Percentiles rank a stretch among this genome's conserved stretches.
Evolutionary conservation across 495 filamentous ascomycete species (phyloP).

Genomic region (Delitschia confertaspora): DNA sequence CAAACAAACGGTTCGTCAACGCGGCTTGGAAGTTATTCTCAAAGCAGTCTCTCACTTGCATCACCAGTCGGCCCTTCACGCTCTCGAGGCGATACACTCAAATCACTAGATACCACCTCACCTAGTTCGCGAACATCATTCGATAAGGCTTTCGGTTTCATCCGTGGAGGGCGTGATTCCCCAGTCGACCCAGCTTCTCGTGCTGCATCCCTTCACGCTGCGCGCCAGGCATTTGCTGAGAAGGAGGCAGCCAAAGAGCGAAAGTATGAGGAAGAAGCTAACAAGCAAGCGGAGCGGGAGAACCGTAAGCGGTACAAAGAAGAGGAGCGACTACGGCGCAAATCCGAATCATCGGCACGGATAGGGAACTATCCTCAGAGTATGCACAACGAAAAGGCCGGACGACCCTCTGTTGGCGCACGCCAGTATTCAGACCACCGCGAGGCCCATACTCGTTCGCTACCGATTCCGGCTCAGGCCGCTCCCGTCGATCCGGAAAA

Average conservation of each 20-base stretch:
- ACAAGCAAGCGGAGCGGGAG: conserved; percentile 39
- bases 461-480: conserved; percentile 16
- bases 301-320: conserved; percentile 15
- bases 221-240: conserved; percentile 47
- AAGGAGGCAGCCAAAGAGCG: conserved; percentile 51
- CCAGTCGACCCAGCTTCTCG: conserved; percentile 44
- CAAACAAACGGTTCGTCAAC: conserved; percentile 42
- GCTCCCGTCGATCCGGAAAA: conserved; percentile 15
- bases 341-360: conserved; percentile 14
- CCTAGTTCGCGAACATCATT: conserved; percentile 48
- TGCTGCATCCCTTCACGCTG: conserved; percentile 46
- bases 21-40: conserved; percentile 42
- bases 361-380: conserved; percentile 5
- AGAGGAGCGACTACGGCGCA: conserved; percentile 31
- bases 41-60: conserved; percentile 46
- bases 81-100: conserved; percentile 25
- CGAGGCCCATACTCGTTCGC: conserved; percentile 13
- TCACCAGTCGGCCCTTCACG: conserved; percentile 30
- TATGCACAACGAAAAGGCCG: conserved; percentile 14
- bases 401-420: conserved; percentile 17
- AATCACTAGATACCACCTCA: conserved; percentile 38
- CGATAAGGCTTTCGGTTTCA: conserved; percentile 46
- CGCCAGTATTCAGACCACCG: conserved; percentile 26
- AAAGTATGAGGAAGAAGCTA: conserved; percentile 47
- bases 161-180: conserved; percentile 40